phyloP scores from a whole-genome alignment of 2,329 filamentous ascomycete genomes.

The Macrophomina tecta region DNA sequence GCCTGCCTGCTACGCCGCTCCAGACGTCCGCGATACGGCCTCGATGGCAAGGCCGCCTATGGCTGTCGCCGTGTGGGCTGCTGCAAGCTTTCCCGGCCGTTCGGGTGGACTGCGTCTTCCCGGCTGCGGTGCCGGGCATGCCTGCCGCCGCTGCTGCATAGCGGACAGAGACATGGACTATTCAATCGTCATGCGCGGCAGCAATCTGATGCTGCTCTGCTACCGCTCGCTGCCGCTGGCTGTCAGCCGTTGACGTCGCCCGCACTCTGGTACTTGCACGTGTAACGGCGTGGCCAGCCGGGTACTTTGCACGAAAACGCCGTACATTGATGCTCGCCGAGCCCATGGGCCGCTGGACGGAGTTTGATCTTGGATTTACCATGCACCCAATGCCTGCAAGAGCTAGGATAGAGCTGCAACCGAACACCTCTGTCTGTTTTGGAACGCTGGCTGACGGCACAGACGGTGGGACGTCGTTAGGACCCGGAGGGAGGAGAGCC shows the following conservation, averaged over 20 bases:
- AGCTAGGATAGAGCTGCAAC: conserved; percentile 28
- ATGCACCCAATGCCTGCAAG: conserved; percentile 24
- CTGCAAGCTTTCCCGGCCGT: conserved; percentile 17
- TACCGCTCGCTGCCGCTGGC: background rate
- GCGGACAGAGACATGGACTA: background rate
- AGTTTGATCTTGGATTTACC: conserved; percentile 12
- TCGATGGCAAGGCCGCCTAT: background rate
- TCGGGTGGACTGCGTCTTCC: conserved; percentile 14
- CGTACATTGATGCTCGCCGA: conserved; percentile 7
- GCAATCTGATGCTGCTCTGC: background rate
- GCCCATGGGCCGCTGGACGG: conserved; percentile 16
- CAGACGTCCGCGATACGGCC: background rate
- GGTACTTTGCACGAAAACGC: conserved; percentile 15
- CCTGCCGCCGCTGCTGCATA: conserved; percentile 10
- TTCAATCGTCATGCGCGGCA: conserved; percentile 21
- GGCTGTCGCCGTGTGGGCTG: background rate
- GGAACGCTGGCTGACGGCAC: conserved; percentile 29
- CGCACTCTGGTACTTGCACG: conserved; percentile 12
- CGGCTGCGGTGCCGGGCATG: conserved; percentile 6
- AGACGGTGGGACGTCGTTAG: conserved; percentile 28
- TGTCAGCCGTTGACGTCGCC: conserved; percentile 20
- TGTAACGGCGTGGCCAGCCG: conserved; percentile 15
- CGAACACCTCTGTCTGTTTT: conserved; percentile 27
- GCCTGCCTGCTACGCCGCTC: background rate
- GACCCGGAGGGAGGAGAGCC: conserved; percentile 29